Base-by-base conservation (phyloP, 2,329 filamentous ascomycete genomes). In the Harringtonia lauricola region DNA sequence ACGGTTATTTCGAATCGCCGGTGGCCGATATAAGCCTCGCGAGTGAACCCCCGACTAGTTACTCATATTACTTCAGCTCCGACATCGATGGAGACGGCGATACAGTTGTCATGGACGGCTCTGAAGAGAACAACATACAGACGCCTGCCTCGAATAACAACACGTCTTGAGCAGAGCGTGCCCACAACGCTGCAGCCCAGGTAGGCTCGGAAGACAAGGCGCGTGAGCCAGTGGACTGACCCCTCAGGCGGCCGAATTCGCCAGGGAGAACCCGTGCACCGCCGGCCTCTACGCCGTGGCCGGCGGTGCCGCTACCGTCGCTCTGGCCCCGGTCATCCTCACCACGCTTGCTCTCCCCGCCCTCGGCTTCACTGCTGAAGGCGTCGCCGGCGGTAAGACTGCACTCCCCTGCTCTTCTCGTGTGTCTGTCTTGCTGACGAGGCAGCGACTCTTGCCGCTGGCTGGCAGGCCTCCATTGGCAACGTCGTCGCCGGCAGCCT, bases 401-500 rank as follows among this genome's bases (percentile, higher is more conserved):
- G 7, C 36, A 8, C 9, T 9, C 29, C n/a, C 13, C 19, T 7
- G 18, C 18, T n/a, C 8, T 34, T 6, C n/a, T 30, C 24, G 14
- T 13, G 18, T 17, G 31, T 3, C 13, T 3, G 26, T 14, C 4
- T 15, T 12, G 26, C 26, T 28, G 36, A 31, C 24, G 13, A 10
- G 15, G 15, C n/a, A 30, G n/a, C n/a, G 22, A 34, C 14, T 34
- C 14, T 18, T 9, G 58, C 58, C 2, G 48, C 57, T 2, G 44
- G 35, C 2, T 30, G 50, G 0, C 60, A 62, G n/a, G 49, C 49
- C 14, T 33, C 39, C 2, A 55, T 59, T 1, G 59, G 59, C 1
- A 60, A 47, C 24, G 54, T 61, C 12, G 49, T 19, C 0, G 51
- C 51, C 0, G 41, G 46, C 0, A 50, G 55, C 8, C 0, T 50